phyloP scores from a whole-genome alignment of 78 protist species.

The Reticulomyxa filosa region DNA sequence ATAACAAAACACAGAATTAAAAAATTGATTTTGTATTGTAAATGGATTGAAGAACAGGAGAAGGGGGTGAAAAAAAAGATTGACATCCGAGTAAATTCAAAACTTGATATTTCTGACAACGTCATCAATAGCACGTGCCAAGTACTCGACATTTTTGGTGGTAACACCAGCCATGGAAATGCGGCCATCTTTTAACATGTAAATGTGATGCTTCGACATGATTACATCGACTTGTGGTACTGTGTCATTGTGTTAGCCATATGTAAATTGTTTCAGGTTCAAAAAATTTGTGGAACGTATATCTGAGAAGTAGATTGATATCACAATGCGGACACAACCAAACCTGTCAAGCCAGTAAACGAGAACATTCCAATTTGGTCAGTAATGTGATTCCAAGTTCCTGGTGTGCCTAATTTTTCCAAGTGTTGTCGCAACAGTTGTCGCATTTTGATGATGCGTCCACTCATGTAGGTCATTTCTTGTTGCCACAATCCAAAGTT shows the following conservation, averaged over 20 bases:
- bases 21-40: too few species aligned
- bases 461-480: neutral
- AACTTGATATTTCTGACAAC: neutral
- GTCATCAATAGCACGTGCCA: neutral
- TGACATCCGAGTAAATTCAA: too few species aligned
- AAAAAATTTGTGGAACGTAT: too few species aligned
- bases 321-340: too few species aligned
- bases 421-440: neutral
- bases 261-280: too few species aligned
- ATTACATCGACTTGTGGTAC: too few species aligned
- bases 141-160: neutral
- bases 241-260: too few species aligned
- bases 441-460: neutral
- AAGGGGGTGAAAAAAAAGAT: too few species aligned
- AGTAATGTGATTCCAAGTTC: constrained; percentile 75
- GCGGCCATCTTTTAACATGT: neutral
- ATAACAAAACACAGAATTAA: too few species aligned
- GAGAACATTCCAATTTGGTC: constrained; percentile 95
- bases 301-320: too few species aligned
- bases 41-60: too few species aligned
- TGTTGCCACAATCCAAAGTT: too few species aligned
- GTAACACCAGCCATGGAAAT: neutral
- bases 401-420: neutral
- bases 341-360: constrained; percentile 60
- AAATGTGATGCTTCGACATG: neutral